phyloP scores from a whole-genome alignment of 441 rosid species.

The Eutrema salsugineum region DNA sequence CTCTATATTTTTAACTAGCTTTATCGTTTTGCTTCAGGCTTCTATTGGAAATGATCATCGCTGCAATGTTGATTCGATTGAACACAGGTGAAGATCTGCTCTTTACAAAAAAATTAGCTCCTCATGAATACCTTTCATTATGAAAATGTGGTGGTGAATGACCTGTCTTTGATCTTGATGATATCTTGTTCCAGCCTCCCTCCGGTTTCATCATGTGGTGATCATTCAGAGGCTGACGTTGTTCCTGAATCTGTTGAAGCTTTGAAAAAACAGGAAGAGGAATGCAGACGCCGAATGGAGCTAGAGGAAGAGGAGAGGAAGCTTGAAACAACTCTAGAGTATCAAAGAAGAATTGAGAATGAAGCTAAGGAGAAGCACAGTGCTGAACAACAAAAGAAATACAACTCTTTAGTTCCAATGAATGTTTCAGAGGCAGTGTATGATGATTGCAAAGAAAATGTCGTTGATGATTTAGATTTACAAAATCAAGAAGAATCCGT shows the following conservation, averaged over 20 bases:
- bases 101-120: background rate
- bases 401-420: conserved; percentile 34
- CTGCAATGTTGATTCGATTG: conserved; percentile 44
- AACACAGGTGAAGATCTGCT: conserved; percentile 50
- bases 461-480: conserved; percentile 31
- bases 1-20: conserved; percentile 7
- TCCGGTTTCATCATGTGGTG: conserved; percentile 50
- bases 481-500: conserved; percentile 21
- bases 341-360: conserved; percentile 87
- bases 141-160: background rate
- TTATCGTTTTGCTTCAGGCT: conserved; percentile 43
- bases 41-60: conserved; percentile 45
- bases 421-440: conserved; percentile 31
- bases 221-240: conserved; percentile 43
- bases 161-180: conserved; percentile 17
- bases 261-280: conserved; percentile 68
- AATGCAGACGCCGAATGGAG: conserved; percentile 65
- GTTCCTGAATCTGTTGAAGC: conserved; percentile 43
- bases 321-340: conserved; percentile 82
- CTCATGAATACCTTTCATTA: background rate
- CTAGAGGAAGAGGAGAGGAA: conserved; percentile 88
- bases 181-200: conserved; percentile 56
- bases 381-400: conserved; percentile 73
- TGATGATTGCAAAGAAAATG: conserved; percentile 33
- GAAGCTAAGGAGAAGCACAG: conserved; percentile 90